Conservation (phyloP, 345 rosid genomes). For the Populus davidiana region DNA sequence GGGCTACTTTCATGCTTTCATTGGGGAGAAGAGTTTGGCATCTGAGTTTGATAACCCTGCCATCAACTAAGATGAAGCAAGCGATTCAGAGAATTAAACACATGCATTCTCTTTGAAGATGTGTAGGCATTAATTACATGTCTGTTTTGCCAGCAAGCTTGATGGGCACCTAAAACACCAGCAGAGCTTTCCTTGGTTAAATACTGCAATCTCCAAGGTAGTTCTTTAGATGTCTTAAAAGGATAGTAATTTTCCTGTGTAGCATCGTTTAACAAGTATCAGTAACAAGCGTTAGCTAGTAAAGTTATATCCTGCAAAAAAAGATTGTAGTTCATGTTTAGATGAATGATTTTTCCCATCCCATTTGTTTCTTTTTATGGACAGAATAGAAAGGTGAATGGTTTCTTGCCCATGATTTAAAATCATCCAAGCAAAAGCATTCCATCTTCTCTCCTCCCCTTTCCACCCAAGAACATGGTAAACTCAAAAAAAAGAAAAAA, state of each 20-base stretch:
- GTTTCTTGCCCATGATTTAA: neutral
- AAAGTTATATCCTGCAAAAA: neutral
- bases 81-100: constrained; percentile 67
- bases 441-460: too few relatives aligned
- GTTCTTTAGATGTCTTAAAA: too few relatives aligned
- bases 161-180: too few relatives aligned
- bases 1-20: constrained; percentile 79
- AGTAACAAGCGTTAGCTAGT: neutral
- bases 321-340: neutral
- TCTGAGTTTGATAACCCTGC: constrained; percentile 74
- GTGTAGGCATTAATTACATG: neutral
- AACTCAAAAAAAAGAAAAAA: too few relatives aligned
- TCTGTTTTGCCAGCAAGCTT: neutral
- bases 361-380: neutral
- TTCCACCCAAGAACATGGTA: too few relatives aligned
- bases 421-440: too few relatives aligned
- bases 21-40: constrained; percentile 76
- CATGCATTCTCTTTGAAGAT: constrained; percentile 61
- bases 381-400: neutral
- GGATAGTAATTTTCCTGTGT: neutral
- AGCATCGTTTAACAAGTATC: neutral
- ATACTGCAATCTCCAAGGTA: too few relatives aligned
- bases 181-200: too few relatives aligned
- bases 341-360: neutral
- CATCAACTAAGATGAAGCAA: constrained; percentile 56